Base-by-base conservation (phyloP, 2,329 filamentous ascomycete species). In the Fusarium graminum region DNA sequence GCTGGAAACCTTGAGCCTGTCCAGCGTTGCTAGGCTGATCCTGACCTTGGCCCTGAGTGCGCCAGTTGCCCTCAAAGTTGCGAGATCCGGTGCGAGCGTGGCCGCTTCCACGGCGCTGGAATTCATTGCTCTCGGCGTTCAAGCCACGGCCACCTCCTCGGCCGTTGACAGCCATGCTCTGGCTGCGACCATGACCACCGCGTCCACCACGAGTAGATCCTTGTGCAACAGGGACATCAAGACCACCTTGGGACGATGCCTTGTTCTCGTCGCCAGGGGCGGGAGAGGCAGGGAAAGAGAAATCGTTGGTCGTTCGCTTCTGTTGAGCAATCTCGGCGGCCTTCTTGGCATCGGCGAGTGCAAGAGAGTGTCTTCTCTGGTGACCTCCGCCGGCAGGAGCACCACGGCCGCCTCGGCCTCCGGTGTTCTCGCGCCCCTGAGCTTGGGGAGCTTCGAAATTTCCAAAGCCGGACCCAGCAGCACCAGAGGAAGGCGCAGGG, bases 61-160 rank as follows among this genome's bases (percentile, higher is more conserved):
- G 92, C 95, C 95, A 99, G 80, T 99, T 99, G 73, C 94, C 90
- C 71, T 99, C 95, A 75, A 98, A 98, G 80, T 98, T 99, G 66
- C 95, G 89, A 25, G 95, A 99, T 12, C 88, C 88, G 30, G 90
- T 90, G 64, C 95, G 88, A 66, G 87, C 90, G 77, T 99, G 95
- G 56, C 92, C 90, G 40, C 91, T 92, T 71, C 90, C 89, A 71
- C 92, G 91, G 63, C 92, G 90, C 70, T 88, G 85, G 75, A 93
- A 91, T 69, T 95, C 92, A 63, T 68, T 75, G 42, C 75, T 77
- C 36, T 79, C 79, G 40, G 76, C 77, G 78, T 60, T 69, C 46
- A 93, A 92, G 22, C 50, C 89, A 61, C 91, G 89, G 57, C 85
- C 83, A 70, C 91, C 90, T 60, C 92, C 89, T 69, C 90, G 88